phyloP scores from a whole-genome alignment of 108 stramenopile species.

The Skeletonema tropicum region DNA sequence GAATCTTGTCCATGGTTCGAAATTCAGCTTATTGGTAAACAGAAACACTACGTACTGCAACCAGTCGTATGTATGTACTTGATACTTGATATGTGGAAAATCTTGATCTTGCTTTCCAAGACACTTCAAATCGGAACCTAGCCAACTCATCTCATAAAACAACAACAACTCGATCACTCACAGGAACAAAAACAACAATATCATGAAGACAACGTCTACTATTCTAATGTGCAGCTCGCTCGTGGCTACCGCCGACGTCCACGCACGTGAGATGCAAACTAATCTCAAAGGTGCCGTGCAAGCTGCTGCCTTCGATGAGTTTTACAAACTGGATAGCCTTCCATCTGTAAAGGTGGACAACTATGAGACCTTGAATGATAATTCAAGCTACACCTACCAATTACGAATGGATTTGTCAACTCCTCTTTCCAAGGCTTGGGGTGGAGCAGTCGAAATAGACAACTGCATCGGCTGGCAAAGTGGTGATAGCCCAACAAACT shows the following conservation, averaged over 20 bases:
- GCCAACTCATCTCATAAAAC: not conserved
- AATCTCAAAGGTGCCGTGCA: not conserved
- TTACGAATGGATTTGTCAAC: not conserved
- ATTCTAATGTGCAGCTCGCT: constrained; percentile 1
- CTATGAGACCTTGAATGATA: not conserved
- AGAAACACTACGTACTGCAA: no score
- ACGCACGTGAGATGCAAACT: not conserved
- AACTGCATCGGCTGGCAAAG: not conserved
- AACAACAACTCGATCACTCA: not conserved
- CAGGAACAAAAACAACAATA: not conserved
- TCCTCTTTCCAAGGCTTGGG: not conserved
- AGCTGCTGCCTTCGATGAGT: not conserved
- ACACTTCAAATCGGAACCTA: no score
- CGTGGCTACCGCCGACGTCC: not conserved
- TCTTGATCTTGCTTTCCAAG: no score
- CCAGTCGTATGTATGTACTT: no score
- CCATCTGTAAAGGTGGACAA: not conserved
- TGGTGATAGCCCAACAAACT: not conserved
- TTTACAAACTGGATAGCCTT: not conserved
- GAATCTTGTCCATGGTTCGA: no score
- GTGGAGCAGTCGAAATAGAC: not conserved
- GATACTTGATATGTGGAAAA: no score
- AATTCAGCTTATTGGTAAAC: no score
- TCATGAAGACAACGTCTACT: not conserved
- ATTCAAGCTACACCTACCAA: not conserved